Base-by-base conservation (phyloP, 768 basidiomycete genomes). In the Rhodotorula diobovata region DNA sequence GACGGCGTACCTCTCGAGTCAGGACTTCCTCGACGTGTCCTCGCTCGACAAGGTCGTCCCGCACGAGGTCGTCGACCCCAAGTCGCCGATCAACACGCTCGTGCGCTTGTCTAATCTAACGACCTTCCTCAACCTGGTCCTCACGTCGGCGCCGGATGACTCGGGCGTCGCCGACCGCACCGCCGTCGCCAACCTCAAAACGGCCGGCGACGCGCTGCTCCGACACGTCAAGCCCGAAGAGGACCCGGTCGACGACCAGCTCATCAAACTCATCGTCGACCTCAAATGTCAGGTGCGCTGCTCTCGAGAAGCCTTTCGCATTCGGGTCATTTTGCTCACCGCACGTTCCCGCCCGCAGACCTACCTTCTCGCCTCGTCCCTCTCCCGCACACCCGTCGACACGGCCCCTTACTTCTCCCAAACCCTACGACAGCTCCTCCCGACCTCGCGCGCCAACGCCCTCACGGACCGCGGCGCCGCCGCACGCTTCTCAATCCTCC, bases 261-360 rank as follows among this genome's bases (percentile, higher is more conserved):
- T 28, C n/a, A 0, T 66, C n/a, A 12, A 43, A 10, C 34, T 71
- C 2, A 35, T 71, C 9, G 15, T 71, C 15, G 64, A 48, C 25
- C 50, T 66, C 57, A 61, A 66, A 50, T 53, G 63, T 32, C 69
- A 71, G 60, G 70, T 71, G 10, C 54, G 59, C 25, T 53, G 41
- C 21, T 50, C 11, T 20, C 10, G 21, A 23, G 30, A 18, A 20
- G 32, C 4, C 20, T 34, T 12, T 30, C 12, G 34, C 41, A 11
- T 7, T 5, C 39, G 25, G 18, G 9, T 16, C 11, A 34, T 34
- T 14, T 25, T 46, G 25, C 48, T 39, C 34, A 39, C 37, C 2
- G 15, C 2, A 4, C 23, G 14, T 0, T 4, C 30, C n/a, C 32
- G 41, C 5, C 41, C 35, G 20, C 57, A 70, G 69, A 18, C 32